phyloP scores from a whole-genome alignment of 2,329 filamentous ascomycete species.

The Sclerotinia borealis region DNA sequence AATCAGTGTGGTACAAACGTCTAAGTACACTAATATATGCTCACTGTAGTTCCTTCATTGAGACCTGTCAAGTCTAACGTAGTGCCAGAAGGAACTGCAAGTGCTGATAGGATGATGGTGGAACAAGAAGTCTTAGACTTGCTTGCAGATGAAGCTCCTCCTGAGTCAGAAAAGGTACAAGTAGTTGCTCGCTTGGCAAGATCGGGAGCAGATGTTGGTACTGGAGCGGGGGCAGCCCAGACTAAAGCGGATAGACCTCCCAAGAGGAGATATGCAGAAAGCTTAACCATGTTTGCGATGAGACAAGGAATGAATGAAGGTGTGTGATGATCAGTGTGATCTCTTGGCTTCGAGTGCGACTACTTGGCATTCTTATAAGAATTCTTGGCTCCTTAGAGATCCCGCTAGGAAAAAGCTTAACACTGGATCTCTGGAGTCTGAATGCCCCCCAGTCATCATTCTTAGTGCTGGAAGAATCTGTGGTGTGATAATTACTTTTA shows the following conservation, averaged over 20 bases:
- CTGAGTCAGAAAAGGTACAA: constrained; percentile 48
- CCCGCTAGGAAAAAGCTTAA: neutral
- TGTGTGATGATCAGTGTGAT: neutral
- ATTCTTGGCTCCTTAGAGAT: neutral
- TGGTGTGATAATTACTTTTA: neutral
- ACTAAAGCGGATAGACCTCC: constrained; percentile 6
- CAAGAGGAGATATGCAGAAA: neutral
- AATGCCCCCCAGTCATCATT: neutral
- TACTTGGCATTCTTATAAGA: constrained; percentile 7
- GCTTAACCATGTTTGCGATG: constrained; percentile 2
- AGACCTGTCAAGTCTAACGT: constrained; percentile 55
- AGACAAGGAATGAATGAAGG: neutral
- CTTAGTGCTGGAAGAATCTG: constrained; percentile 7
- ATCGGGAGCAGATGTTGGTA: neutral
- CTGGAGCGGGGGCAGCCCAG: constrained; percentile 1
- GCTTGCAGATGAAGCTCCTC: constrained; percentile 39
- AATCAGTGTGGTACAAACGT: neutral
- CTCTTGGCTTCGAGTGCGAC: neutral
- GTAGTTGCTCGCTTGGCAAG: constrained; percentile 25
- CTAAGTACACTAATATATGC: neutral
- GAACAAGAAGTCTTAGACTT: constrained; percentile 47
- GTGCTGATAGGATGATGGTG: constrained; percentile 46
- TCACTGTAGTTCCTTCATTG: constrained; percentile 38
- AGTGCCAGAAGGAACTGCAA: constrained; percentile 50
- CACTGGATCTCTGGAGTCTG: no score